Base-by-base conservation (phyloP, 768 basidiomycete species). In the Tricholoma hemisulphureum region DNA sequence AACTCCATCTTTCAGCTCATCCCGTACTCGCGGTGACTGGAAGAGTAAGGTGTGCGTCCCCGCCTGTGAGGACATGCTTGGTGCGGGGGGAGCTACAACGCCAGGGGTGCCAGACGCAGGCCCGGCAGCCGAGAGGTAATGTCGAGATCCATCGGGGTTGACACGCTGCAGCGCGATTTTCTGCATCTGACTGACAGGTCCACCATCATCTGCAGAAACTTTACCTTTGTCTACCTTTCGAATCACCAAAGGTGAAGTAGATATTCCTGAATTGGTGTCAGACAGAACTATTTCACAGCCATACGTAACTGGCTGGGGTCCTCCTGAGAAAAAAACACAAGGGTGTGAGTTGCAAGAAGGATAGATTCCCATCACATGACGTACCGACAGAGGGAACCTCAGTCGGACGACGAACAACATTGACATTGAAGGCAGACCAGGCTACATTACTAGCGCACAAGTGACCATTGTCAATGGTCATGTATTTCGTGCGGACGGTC, bases 101-200 rank as follows among this genome's bases (percentile, higher is more conserved):
- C 87, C 87, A 49, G 84, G 83, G n/a, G 88, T 83, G 9, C 89
- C 89, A 53, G 89, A 86, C 58, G 89, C 79, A 14, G 93, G 92
- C 8, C 93, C 91, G 4, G 93, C 91, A 24, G 94, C 94, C 45
- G 90, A 91, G 52, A 97, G 73, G 70, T 95, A 97, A 74, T 91
- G 91, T 67, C 93, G 80, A 35, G 89, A 83, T 35, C 91, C 93
- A 73, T 88, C 91, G 58, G 83, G 78, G 66, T 91, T 89, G 54
- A 91, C 84, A 55, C 91, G 81, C 67, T 94, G 89, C 41, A 98
- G 77, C 2, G 94, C 95, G 60, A 98, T 91, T 77, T 95, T 93
- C 75, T 98, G 95, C 87, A 98, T 93, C 71, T 96, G 94, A 66
- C 92, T 94, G 61, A 98, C 91, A 39, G 93, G 95, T 5, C 93